Percentiles rank a stretch among this genome's conserved stretches.
These are phyloP conservation scores for Nicotiana rustica DNA, from an alignment of 305 asterid genomes.

Conservation along the genomic window DNA sequence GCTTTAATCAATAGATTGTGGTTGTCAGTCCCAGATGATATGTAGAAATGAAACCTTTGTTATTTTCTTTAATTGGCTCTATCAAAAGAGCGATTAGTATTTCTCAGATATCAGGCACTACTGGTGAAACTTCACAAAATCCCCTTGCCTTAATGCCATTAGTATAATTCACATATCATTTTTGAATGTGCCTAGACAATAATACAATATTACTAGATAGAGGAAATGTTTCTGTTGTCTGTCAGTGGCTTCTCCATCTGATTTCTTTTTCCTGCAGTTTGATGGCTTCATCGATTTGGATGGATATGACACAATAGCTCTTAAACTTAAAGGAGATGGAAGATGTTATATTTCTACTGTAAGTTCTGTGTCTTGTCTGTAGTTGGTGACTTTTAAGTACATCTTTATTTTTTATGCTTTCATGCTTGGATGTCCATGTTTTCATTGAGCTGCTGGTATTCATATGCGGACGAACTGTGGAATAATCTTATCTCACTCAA, in stretches of 20 bases:
- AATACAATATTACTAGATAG: background rate
- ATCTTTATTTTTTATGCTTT: background rate
- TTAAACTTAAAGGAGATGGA: constrained; percentile 94
- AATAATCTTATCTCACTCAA: constrained; percentile 11
- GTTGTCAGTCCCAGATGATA: background rate
- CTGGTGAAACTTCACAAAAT: background rate
- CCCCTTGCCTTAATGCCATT: background rate
- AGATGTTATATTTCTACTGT: constrained; percentile 95
- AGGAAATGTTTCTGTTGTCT: background rate
- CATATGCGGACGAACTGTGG: background rate
- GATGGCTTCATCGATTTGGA: constrained; percentile 97
- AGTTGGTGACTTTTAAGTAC: background rate
- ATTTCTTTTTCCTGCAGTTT: constrained; percentile 58
- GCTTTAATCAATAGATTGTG: background rate
- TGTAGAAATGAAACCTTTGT: background rate
- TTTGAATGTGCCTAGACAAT: background rate
- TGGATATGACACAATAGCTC: constrained; percentile 76
- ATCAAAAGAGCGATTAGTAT: background rate
- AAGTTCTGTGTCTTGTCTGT: constrained; percentile 49
- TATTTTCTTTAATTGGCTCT: background rate
- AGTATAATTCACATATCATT: background rate
- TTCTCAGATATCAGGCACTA: constrained; percentile 5
- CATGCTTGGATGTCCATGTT: constrained; percentile 11
- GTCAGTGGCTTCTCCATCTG: background rate
- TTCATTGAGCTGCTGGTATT: background rate